Base-by-base conservation (phyloP, 140 eudicot genomes). In the Oenanthe javanica region DNA sequence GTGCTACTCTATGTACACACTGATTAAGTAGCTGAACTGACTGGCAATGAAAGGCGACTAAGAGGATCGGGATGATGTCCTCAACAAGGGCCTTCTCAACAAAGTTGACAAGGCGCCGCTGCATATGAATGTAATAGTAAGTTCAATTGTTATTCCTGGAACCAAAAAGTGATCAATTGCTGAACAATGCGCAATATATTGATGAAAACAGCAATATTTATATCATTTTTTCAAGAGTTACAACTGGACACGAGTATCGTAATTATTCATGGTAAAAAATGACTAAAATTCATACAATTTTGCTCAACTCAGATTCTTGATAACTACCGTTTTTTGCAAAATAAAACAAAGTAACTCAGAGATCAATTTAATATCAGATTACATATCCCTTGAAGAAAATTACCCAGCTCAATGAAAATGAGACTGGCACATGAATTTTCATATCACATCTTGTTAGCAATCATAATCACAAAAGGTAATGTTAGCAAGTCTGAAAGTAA, bases 51-150 rank as follows among this genome's bases (percentile, higher is more conserved):
- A 75, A 88, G 42, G 91, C 93, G 31, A 82, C 93, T 69, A 63
- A 15, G 4, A 89, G 88, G 47, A 91, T 87, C 16, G 87, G 88
- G 72, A 91, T 84, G 74, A 91, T 87, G 55, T 91, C 96, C 77
- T 89, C 96, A 6, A 83, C 89, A 25, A 83, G 77, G 54, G 91
- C 90, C 82, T 89, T 89, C 47, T 84, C 89, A 6, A 91, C 86
- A 80, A 91, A 85, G 84, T 86, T 87, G 42, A 89, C 83, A 82
- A 91, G 93, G 23, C 88, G 93, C 38, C 91, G 81, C 93, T 89
- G 87, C 88, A 84, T 64, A 42, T 18, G 21, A 23, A 61, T 42
- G 77, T 40, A 69, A 18, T 61, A 43, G 45, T n/a, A 46, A 54
- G 27, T 46, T 8, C 50, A 31, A 21, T 23, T n/a, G 55, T 79